Evolutionary conservation across 2,329 filamentous ascomycete species (phyloP).

Genomic region (Alternaria solani): DNA sequence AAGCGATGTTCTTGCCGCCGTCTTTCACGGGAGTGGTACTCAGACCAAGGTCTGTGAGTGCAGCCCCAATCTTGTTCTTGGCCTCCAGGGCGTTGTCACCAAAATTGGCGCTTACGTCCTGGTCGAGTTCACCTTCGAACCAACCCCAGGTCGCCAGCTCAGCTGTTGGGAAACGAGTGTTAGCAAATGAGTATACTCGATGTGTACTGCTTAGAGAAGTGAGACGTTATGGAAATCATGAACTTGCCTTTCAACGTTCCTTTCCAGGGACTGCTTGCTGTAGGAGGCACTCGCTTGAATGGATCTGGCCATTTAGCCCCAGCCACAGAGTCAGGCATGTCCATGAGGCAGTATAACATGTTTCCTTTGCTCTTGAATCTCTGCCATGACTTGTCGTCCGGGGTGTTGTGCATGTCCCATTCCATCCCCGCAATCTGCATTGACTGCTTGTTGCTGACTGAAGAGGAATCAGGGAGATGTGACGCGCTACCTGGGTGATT

Average conservation of each 20-base stretch:
- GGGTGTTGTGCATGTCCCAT: neutral
- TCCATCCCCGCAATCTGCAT: neutral
- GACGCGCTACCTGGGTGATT: neutral
- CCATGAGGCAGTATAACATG: neutral
- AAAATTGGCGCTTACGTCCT: slow-evolving; percentile 5
- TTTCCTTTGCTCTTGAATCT: neutral
- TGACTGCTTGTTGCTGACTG: neutral
- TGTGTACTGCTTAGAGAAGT: neutral
- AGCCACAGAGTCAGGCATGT: neutral
- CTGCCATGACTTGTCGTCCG: neutral
- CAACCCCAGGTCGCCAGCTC: slow-evolving; percentile 21
- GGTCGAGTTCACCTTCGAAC: slow-evolving; percentile 6
- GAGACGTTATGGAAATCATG: neutral
- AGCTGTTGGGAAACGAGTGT: neutral
- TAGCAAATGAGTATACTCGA: neutral
- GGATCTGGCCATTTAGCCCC: neutral
- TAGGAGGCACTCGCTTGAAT: rapidly evolving
- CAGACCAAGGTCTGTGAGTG: neutral
- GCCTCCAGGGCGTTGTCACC: neutral
- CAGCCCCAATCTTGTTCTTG: neutral
- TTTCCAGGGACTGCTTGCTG: neutral
- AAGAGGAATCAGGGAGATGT: neutral
- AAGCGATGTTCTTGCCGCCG: neutral
- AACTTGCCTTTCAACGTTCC: neutral
- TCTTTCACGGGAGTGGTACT: neutral